Conservation (phyloP, 148 eudicot species). For the Rhododendron ferrugineum region DNA sequence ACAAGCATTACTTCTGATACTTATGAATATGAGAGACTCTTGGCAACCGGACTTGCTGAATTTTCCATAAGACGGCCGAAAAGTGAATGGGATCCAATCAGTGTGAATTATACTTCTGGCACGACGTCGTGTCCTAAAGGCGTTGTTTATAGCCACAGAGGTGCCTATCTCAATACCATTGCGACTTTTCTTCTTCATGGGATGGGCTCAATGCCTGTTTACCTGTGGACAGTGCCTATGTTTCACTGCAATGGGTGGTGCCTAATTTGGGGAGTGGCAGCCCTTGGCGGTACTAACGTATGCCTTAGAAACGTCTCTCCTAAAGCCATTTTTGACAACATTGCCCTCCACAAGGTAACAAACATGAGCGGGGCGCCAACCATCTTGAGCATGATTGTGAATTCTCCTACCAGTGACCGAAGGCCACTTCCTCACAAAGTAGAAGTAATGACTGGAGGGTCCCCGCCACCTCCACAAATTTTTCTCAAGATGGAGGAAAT, state of each 20-base stretch:
- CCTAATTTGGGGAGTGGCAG: conserved; percentile 26
- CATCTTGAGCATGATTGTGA: conserved; percentile 18
- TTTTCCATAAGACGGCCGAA: conserved; percentile 12
- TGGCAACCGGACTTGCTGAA: conserved; percentile 8
- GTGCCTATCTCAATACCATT: conserved; percentile 22
- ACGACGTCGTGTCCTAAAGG: conserved; percentile 26
- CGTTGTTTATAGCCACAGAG: conserved; percentile 23
- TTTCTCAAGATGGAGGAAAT: conserved; percentile 33
- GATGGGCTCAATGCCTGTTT: conserved; percentile 20
- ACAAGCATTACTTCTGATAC: not conserved
- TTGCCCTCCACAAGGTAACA: conserved; percentile 25
- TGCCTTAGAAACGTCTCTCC: conserved; percentile 24
- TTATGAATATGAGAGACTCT: conserved; percentile 15
- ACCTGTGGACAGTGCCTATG: conserved; percentile 26
- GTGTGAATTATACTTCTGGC: conserved; percentile 25
- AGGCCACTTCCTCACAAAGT: conserved; percentile 22
- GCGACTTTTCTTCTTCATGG: conserved; percentile 11
- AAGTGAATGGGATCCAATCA: conserved; percentile 20
- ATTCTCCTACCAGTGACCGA: conserved; percentile 13
- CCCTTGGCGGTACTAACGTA: conserved; percentile 25
- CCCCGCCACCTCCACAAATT: conserved; percentile 31
- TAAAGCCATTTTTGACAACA: conserved; percentile 20
- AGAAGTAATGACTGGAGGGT: conserved; percentile 18
- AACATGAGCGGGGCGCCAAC: conserved; percentile 30
- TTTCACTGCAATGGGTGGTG: conserved; percentile 31